These are phyloP conservation scores for Picea engelmannii DNA, from an alignment of 83 land plant species.

Conservation along the genomic window DNA sequence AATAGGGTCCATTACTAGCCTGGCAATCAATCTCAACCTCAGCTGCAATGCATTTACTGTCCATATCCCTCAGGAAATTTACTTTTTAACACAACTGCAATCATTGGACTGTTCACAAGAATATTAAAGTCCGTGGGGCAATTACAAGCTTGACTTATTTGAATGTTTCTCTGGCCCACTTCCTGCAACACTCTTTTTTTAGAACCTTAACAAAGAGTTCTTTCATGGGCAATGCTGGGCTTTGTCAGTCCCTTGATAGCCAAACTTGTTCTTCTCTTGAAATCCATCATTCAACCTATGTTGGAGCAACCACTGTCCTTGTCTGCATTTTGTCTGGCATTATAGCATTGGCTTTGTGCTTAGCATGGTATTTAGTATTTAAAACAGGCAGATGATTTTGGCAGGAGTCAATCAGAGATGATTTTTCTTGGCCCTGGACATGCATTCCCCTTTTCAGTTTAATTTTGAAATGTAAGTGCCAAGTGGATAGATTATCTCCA, in stretches of 20 bases:
- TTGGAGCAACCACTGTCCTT: too few relatives aligned
- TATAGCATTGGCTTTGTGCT: too few relatives aligned
- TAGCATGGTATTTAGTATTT: too few relatives aligned
- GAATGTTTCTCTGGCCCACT: slow-evolving; percentile 73
- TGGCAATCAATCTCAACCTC: slow-evolving; percentile 61
- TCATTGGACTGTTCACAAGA: slow-evolving; percentile 67
- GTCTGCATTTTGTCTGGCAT: too few relatives aligned
- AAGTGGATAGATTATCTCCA: too few relatives aligned
- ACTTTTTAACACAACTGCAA: slow-evolving; percentile 58
- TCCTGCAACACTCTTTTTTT: slow-evolving; percentile 63
- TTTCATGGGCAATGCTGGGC: too few relatives aligned
- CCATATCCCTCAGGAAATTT: slow-evolving; percentile 46
- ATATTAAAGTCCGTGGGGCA: slow-evolving; percentile 44
- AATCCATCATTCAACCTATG: slow-evolving; percentile 10
- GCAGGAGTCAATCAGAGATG: too few relatives aligned
- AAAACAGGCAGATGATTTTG: too few relatives aligned
- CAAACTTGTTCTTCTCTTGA: slow-evolving; percentile 43
- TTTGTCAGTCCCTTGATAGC: too few relatives aligned
- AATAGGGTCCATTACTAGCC: slow-evolving; percentile 51
- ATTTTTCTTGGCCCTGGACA: too few relatives aligned
- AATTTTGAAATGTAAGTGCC: too few relatives aligned
- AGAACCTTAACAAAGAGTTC: slow-evolving; percentile 33
- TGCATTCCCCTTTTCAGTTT: too few relatives aligned
- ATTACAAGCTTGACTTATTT: slow-evolving; percentile 65
- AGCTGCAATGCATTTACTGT: slow-evolving; percentile 60